These are phyloP conservation scores for Candida ortonii DNA, from an alignment of 805 yeast species.

Conservation along the genomic window DNA sequence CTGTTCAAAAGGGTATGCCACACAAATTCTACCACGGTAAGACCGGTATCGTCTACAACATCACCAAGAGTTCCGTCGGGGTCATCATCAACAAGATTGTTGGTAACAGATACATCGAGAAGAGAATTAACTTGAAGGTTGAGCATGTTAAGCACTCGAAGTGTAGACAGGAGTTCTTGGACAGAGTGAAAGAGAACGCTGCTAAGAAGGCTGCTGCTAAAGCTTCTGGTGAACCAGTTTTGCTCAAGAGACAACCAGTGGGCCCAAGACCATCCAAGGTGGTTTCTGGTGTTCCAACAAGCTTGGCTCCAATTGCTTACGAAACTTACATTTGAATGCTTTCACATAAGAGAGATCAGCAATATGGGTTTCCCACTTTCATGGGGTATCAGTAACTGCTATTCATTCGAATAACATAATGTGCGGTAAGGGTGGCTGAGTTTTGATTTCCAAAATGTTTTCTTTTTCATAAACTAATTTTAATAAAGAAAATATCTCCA, in stretches of 20 bases:
- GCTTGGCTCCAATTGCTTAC: slow-evolving; percentile 98
- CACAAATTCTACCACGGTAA: slow-evolving; percentile 99
- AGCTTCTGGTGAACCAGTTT: slow-evolving; percentile 85
- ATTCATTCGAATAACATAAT: slow-evolving; percentile 9
- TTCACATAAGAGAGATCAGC: slow-evolving; percentile 5
- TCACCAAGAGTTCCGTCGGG: slow-evolving; percentile 98
- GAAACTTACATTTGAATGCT: slow-evolving; percentile 91
- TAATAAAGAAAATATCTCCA: slow-evolving; percentile 11
- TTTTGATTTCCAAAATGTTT: slow-evolving; percentile 6
- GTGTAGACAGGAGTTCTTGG: slow-evolving; percentile 98
- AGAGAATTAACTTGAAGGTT: slow-evolving; percentile 97
- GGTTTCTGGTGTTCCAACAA: slow-evolving; percentile 88
- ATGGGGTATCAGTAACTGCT: slow-evolving; percentile 1
- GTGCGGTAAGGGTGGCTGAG: slow-evolving; percentile 11
- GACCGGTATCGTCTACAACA: slow-evolving; percentile 99
- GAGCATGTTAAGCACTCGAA: slow-evolving; percentile 99
- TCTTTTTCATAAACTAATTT: slow-evolving; percentile 9
- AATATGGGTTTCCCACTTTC: no score
- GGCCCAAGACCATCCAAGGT: slow-evolving; percentile 93
- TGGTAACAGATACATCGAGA: slow-evolving; percentile 98
- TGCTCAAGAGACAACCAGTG: slow-evolving; percentile 97
- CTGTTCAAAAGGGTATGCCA: slow-evolving; percentile 99
- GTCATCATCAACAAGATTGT: slow-evolving; percentile 97
- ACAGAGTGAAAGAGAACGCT: slow-evolving; percentile 97
- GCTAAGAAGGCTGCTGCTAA: slow-evolving; percentile 91